Base-by-base conservation (phyloP, 768 basidiomycete species). In the Kwoniella europaea region DNA sequence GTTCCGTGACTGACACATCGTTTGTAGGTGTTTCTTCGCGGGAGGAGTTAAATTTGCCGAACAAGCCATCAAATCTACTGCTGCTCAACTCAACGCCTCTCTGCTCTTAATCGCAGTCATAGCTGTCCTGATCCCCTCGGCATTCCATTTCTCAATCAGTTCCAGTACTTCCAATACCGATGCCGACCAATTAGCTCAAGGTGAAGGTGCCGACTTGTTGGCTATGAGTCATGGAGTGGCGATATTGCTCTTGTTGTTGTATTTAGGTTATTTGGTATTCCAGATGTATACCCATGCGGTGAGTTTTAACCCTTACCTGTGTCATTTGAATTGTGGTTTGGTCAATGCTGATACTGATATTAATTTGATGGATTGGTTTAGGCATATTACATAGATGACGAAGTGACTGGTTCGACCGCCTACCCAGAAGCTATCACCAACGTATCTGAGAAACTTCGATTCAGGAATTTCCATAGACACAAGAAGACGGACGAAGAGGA, bases 281-380 rank as follows among this genome's bases (percentile, higher is more conserved):
- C 87, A 88, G 74, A 87, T 88, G 82, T 87, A 86, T 79, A 86
- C 87, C 7, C 87, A 88, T 86, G 64, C 86, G 84, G 82, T 88
- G 76, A 27, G 27, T 27, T 27, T 27, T 27, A 27, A n/a, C n/a
- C n/a, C n/a, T n/a, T n/a, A n/a, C n/a, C n/a, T n/a, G n/a, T n/a
- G n/a, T n/a, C n/a, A n/a, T n/a, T n/a, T n/a, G n/a, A n/a, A n/a
- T 3, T 27, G 4, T 27, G 2, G 27, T 27, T 27, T 27, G 27
- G 27, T 27, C 35, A 35, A 35, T 35, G 1, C 74, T 68, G 65
- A 72, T 42, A 56, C 67, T 53, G 10, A 13, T 20, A 71, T 1
- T n/a, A n/a, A n/a, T n/a, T n/a, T n/a, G n/a, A n/a, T n/a, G n/a
- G n/a, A n/a, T 10, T 13, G 18, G 41, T 54, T 24, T 41, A 74